Base-by-base conservation (phyloP, 129 eudicot species). In the Helichrysum umbraculigerum region DNA sequence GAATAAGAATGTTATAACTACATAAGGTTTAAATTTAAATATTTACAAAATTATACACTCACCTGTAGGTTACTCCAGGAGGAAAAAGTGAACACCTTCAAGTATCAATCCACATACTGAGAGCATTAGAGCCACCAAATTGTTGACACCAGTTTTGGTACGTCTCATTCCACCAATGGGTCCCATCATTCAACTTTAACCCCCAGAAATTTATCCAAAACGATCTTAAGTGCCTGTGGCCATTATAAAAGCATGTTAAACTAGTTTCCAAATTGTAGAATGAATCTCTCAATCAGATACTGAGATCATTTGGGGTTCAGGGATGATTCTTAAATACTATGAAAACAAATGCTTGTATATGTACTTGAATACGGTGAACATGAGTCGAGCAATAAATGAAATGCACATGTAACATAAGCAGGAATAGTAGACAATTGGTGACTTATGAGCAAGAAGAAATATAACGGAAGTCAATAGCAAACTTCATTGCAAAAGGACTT, bases 171-270 rank as follows among this genome's bases (percentile, higher is more conserved):
- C 64, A 30, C 60, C 29, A 33, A 76, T 66, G 74, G 66, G 62
- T 85, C 73, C 58, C 74, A 66, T 73, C 87, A 87, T 79, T 81
- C 82, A 80, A 86, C 76, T 66, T 82, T 77, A 70, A 79, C 82
- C 78, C 97, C 97, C 92, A 94, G 69, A 82, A 84, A 89, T 58
- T 81, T 83, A 78, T 79, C 90, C 87, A 94, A 76, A 69, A 91
- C 97, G 50, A 91, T 89, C 82, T 85, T 87, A 83, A 88, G 91
- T 51, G 96, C 99, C 96, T 94, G 93, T 39, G 7, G 62, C 75
- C 75, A 67, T 58, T 57, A 71, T 60, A 42, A 79, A 79, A 68
- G 47, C 63, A 76, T 44, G 76, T 78, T 68, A 72, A 42, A 79
- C 22, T 19, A 5, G 62, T 42, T 47, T 77, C n/a, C 64, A 34